These are phyloP conservation scores for Raffaelea arxii DNA, from an alignment of 2,329 filamentous ascomycete species.

Conservation along the genomic window DNA sequence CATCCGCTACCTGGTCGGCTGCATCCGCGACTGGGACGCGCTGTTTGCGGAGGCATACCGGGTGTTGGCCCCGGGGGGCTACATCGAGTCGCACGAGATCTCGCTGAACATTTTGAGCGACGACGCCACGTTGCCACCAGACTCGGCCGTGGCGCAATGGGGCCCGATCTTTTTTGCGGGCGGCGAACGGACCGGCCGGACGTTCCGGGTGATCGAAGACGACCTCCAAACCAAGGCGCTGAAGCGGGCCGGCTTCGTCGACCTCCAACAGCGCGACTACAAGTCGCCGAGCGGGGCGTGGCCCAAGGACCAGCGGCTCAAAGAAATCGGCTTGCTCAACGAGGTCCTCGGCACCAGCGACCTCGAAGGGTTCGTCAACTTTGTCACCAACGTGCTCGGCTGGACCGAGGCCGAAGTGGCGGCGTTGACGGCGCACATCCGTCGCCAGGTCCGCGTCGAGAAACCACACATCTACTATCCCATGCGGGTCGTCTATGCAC, in stretches of 20 bases:
- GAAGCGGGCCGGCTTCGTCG: slow-evolving; percentile 45
- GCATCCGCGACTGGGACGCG: slow-evolving; percentile 15
- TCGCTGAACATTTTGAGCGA: slow-evolving; percentile 12
- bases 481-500: too few species aligned
- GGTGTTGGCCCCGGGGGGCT: slow-evolving; percentile 40
- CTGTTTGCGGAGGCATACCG: slow-evolving; percentile 14
- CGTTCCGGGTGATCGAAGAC: slow-evolving; percentile 41
- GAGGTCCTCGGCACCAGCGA: too few species aligned
- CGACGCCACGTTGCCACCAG: slow-evolving; percentile 13
- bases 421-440: too few species aligned
- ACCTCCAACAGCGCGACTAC: slow-evolving; percentile 31
- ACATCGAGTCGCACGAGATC: slow-evolving; percentile 16
- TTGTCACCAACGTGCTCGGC: too few species aligned
- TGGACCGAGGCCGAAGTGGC: too few species aligned
- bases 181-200: slow-evolving; percentile 30
- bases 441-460: too few species aligned
- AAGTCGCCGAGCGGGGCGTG: too few species aligned
- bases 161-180: slow-evolving; percentile 25
- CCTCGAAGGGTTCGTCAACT: too few species aligned
- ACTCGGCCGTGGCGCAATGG: slow-evolving; percentile 14
- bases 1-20: slow-evolving; percentile 17
- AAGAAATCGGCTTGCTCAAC: too few species aligned
- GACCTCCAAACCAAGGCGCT: slow-evolving; percentile 41
- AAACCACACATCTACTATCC: too few species aligned
- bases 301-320: too few species aligned